Conservation (phyloP, 2,329 filamentous ascomycete genomes). For the Paradendryphiella salina region DNA sequence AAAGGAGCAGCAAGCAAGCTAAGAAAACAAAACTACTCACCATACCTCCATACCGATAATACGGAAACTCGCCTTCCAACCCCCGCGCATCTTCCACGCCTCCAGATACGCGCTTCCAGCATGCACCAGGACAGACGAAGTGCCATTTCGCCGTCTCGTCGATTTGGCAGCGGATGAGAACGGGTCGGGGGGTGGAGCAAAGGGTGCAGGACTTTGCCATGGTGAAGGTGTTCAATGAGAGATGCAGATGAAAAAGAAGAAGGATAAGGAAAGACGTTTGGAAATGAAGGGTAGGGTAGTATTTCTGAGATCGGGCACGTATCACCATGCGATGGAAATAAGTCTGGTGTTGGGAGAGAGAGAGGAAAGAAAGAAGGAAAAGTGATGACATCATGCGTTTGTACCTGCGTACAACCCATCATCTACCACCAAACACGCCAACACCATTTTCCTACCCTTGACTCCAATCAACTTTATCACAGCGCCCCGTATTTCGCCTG, state of each 20-base stretch:
- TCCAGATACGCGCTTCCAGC: constrained; percentile 51
- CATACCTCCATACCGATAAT: constrained; percentile 40
- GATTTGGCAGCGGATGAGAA: constrained; percentile 52
- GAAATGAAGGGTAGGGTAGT: background rate
- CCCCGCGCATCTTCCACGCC: constrained; percentile 48
- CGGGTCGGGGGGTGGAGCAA: constrained; percentile 43
- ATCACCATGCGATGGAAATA: no score
- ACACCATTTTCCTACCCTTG: background rate
- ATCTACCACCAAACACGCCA: background rate
- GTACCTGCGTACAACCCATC: background rate
- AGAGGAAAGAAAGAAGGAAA: background rate
- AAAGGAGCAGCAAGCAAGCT: no score
- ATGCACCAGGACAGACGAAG: constrained; percentile 50
- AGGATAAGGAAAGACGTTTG: no score
- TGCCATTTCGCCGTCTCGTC: constrained; percentile 49
- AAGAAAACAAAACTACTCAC: constrained; percentile 30
- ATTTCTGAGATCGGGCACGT: background rate
- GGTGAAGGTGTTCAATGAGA: no score
- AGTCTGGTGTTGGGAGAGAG: background rate
- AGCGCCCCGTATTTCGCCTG: background rate
- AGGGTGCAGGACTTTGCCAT: constrained; percentile 49
- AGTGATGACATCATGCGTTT: constrained; percentile 19
- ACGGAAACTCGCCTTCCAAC: constrained; percentile 19
- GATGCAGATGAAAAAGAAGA: no score
- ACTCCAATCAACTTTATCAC: background rate